phyloP scores from a whole-genome alignment of 2,329 filamentous ascomycete genomes.

The Neurospora sp. region DNA sequence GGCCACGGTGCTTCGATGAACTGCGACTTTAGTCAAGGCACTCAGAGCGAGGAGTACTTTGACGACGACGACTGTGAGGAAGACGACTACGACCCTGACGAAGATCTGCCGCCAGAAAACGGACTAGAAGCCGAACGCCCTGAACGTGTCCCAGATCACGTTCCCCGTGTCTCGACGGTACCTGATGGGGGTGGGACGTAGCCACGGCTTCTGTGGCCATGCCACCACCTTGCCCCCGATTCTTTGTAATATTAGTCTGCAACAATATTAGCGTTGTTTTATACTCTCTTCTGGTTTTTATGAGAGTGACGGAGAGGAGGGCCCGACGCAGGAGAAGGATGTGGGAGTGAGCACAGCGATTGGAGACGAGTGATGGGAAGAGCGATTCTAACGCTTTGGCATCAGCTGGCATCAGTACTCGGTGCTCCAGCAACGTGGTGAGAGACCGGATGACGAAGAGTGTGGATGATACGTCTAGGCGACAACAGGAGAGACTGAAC shows the following conservation, averaged over 20 bases:
- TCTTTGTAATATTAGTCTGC: not conserved
- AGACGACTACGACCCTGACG: slow-evolving; percentile 16
- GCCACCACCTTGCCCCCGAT: not conserved
- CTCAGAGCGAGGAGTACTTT: slow-evolving; percentile 16
- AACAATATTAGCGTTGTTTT: slow-evolving; percentile 2
- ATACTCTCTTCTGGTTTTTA: not conserved
- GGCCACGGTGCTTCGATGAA: slow-evolving; percentile 15
- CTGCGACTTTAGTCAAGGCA: slow-evolving; percentile 14
- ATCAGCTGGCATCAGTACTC: not conserved
- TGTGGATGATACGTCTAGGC: not conserved
- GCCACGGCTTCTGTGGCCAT: not conserved
- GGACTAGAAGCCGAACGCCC: not conserved
- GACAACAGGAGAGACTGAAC: not conserved
- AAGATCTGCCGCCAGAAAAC: slow-evolving; percentile 8
- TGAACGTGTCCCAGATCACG: not conserved
- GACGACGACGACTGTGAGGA: slow-evolving; percentile 17
- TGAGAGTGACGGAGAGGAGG: not conserved
- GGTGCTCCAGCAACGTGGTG: not conserved
- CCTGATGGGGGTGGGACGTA: slow-evolving; percentile 13
- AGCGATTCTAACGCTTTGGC: not conserved
- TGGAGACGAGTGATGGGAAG: not conserved
- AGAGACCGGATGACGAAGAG: not conserved
- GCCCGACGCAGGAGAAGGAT: not conserved
- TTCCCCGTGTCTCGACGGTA: slow-evolving; percentile 3
- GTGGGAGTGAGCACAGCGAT: not conserved